Percentiles rank a stretch among this genome's conserved stretches.
Conservation (phyloP, 2,329 filamentous ascomycete species). For the Clarireedia hainanense region DNA sequence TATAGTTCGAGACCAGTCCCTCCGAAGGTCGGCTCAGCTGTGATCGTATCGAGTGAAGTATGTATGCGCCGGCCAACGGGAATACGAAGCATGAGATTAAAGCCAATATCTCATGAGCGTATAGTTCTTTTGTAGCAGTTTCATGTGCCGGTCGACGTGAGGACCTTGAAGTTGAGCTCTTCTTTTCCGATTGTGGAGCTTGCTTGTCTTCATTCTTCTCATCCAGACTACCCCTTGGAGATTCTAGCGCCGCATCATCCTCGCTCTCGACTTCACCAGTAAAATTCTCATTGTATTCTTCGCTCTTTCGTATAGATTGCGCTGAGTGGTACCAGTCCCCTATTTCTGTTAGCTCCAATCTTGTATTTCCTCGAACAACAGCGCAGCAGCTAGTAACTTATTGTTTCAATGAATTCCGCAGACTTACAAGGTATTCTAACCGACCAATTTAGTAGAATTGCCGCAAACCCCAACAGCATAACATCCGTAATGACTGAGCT, state of each 20-base stretch:
- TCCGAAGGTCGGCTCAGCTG: conserved; percentile 79
- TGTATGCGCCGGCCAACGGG: conserved; percentile 70
- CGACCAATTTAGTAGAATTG: conserved; percentile 87
- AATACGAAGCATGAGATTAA: conserved; percentile 71
- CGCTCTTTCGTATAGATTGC: conserved; percentile 50
- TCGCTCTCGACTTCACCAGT: conserved; percentile 38
- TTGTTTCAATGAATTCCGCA: neutral
- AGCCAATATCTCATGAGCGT: conserved; percentile 66
- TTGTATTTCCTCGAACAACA: neutral
- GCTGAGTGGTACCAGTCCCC: conserved; percentile 71
- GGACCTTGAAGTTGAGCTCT: conserved; percentile 14
- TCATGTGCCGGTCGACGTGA: conserved; percentile 21
- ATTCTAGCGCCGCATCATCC: conserved; percentile 30
- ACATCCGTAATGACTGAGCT: conserved; percentile 77
- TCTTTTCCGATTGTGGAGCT: neutral
- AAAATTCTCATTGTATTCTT: conserved; percentile 34
- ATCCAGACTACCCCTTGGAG: conserved; percentile 11
- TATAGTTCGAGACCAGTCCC: conserved; percentile 84
- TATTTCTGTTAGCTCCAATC: conserved; percentile 9
- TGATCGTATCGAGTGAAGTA: conserved; percentile 72
- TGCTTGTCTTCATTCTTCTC: conserved; percentile 21
- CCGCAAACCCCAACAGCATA: conserved; percentile 70
- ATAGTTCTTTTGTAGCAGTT: conserved; percentile 54
- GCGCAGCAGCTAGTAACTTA: neutral
- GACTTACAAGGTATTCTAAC: conserved; percentile 68